Evolutionary conservation across 176 grass and related monocot genomes (phyloP), one percentile per base, ranked within the genome.

Genomic region (Melocanna baccifera): DNA sequence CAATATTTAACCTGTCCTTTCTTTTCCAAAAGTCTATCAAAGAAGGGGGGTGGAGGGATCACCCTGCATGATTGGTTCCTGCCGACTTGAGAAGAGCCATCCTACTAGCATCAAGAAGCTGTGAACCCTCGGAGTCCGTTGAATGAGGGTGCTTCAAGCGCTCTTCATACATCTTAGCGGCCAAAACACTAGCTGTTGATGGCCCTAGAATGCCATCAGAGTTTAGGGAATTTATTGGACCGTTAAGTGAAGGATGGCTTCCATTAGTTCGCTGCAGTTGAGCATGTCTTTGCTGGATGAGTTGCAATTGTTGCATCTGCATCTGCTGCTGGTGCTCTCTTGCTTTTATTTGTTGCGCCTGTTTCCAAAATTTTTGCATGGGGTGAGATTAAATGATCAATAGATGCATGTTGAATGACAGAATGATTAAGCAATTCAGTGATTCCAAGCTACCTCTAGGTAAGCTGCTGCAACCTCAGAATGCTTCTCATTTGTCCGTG

Each of bases 101-200:
- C 81, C 92, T 92, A 77, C 78, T 90, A 43, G 90, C 95, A 90
- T 95, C 95, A 42, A 94, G 75, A 87, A 94, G 87, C 32, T 91
- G 92, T 48, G 94, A 94, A 74, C 81, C 91, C 45, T 98, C 95
- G 8, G 92, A 84, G 57, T 98, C 95, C 88, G 95, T 87, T 41
- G 87, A 78, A 77, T 94, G 91, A 68, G 95, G 89, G 53, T 89
- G 88, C 75, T 98, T 98, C 67, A 95, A 87, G 13, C 95, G 93
- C 50, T 98, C 95, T 92, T 98, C 95, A 45, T 98, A 98, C 85
- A 98, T 94, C 85, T 94, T 98, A 55, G 92, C 95, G 82, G 95
- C 95, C 52, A 98, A 93, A 67, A 93, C 88, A 88, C 92, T 98
- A 77, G 95, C 92, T 75, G 95, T 93, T 53, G 95, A 91, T 53